Evolutionary conservation across 305 asterid genomes (phyloP), one percentile per base, ranked within the genome.

Genomic region (Solanum chacoense): DNA sequence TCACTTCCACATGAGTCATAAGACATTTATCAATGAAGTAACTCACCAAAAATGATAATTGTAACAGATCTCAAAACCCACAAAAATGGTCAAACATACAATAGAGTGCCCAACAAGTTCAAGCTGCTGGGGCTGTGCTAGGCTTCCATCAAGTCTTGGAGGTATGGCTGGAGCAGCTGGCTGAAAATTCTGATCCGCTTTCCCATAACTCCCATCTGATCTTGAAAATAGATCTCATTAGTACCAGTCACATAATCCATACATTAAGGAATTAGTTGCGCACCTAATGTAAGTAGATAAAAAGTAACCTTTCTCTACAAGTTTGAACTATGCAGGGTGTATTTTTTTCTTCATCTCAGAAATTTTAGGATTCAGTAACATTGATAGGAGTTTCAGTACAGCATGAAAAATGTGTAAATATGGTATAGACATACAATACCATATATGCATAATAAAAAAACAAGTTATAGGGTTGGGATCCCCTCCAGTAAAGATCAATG

Each of bases 61-160:
- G 32, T 9, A 87, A 73, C 88, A 35, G 36, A 37, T 72, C n/a
- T 6, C 74, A 75, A 36, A 50, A 76, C 20, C 26, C 40, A 38
- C 9, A 31, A 42, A 86, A 36, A 55, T 5, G 16, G 40, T 24
- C 73, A 69, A 65, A 78, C 75, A 74, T 81, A 89, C 99, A 83
- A 93, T 91, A 88, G 99, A 95, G 91, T 95, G 98, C 28, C 96
- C 96, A 89, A 90, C 93, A 24, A 94, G 94, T 87, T 93, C 96
- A 88, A 92, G 91, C 80, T 93, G 98, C 37, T 93, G 94, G 69
- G 95, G 91, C 85, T 93, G 96, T 36, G 88, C 80, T 87, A 93
- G 80, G 90, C 89, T 91, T 88, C 87, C 93, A 87, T 92, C 92
- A 80, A 91, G 86, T 89, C 91, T 91, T 87, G 93, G 94, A 89